Base-by-base conservation (phyloP, 75 land plant species). In the Cunninghamia lanceolata region DNA sequence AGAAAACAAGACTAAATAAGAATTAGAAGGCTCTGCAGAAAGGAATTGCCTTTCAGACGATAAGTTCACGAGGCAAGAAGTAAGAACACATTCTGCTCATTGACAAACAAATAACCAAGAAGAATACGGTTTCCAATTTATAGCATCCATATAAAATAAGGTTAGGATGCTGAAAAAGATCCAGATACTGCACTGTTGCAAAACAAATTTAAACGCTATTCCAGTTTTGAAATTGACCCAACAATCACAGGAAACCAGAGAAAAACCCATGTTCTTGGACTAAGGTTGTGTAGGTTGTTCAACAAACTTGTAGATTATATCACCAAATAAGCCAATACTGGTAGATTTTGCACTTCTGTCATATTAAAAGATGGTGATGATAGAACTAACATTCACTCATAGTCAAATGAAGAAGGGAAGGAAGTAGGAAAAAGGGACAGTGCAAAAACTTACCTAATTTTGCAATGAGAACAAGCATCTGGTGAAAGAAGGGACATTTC, bases 401-500 rank as follows among this genome's bases (percentile, higher is more conserved):
- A 71, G 28, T 71, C 28, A 71, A 71, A 2, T 71, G 34, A 71
- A 25, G 74, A 21, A 25, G 11, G 13, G 73, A 34, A 30, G 4
- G 15, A 10, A 32, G 36, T 2, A 71, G 15, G 36, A 71, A 32
- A 71, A 34, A 34, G 36, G 11, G 11, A 42, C 30, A 2, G 46
- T 5, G 36, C 73, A 38, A 82, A 38, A 82, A 91, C 89, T 88
- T 85, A 97, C 99, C 95, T 83, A 91, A 81, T 85, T 95, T 95
- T 17, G 86, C 91, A 84, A 90, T 25, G 32, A 87, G 83, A 59
- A 93, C 82, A 47, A 96, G 82, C 28, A 70, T 84, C 70, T 93
- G 94, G 35, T 87, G 85, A 54, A 88, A 13, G 0, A 78, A 70
- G 17, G 97, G 91, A 39, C 79, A 82, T 70, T 85, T 82, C 42